Evolutionary conservation across 176 grass and related monocot genomes (phyloP), one percentile per base, ranked within the genome.

Genomic region (Oryza nivara): DNA sequence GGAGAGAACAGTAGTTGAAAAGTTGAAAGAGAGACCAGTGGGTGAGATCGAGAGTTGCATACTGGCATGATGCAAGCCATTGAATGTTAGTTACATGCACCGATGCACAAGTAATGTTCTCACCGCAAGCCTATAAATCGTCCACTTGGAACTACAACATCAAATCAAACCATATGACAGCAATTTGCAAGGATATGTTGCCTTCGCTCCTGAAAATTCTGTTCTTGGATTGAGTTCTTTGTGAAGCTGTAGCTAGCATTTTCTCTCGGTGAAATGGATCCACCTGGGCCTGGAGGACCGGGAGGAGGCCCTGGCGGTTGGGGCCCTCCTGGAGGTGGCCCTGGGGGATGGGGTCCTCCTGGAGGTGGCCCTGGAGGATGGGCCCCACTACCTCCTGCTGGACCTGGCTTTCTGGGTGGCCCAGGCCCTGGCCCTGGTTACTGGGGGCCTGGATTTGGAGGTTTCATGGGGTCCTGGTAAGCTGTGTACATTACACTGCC

Each of bases 401-500:
- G 82, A 40, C 73, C 77, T 43, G 35, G n/a, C 15, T 63, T 84
- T 46, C 28, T 5, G 23, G 80, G 79, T 30, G 83, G 87, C 7
- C 54, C 91, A 69, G 80, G 66, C 23, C 77, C 63, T 77, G 81
- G 67, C 19, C 77, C 64, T 78, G 88, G 78, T 68, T 68, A 26
- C 46, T 80, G 46, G 48, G 70, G 77, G 6, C 36, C 72, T 67
- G 36, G 60, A 44, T 46, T 88, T 48, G 80, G 80, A 6, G 85
- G 81, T 20, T 80, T 93, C 43, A 11, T 93, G 14, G 74, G 82
- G 6, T 84, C 88, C 13, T 86, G 88, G 86, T 88, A 70, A 86
- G 82, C 71, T 64, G 0, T 64, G 35, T 20, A 60, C 56, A 60
- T 0, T 20, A n/a, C 6, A 60, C 56, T 60, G 58, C 20, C 1